Evolutionary conservation across 768 basidiomycete genomes (phyloP).

Genomic region (Phallus indusiatus): DNA sequence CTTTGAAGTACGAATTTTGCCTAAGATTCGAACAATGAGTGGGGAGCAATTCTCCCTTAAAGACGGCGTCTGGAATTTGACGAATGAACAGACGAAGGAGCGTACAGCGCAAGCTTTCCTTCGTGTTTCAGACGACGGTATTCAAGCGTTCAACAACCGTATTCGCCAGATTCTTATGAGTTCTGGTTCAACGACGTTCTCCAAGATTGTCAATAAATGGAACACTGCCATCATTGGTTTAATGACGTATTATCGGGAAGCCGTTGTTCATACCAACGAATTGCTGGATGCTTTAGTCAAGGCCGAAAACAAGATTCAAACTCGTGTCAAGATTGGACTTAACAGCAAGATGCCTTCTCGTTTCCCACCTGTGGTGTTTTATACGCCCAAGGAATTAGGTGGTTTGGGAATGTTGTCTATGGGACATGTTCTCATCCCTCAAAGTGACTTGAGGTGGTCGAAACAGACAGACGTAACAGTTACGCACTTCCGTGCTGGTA

Average conservation of each 20-base stretch:
- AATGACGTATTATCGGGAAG: constrained; percentile 98
- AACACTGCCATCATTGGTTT: constrained; percentile 91
- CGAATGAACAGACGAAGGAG: constrained; percentile 96
- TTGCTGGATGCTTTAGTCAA: constrained; percentile 93
- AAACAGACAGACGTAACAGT: constrained; percentile 98
- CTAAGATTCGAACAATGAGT: constrained; percentile 90
- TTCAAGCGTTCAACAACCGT: constrained; percentile 96
- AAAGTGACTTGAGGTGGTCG: constrained; percentile 94
- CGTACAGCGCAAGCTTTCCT: constrained; percentile 96
- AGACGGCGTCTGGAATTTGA: constrained; percentile 94
- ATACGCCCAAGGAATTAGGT: constrained; percentile 96
- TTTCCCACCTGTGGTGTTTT: constrained; percentile 95
- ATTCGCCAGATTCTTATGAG: constrained; percentile 97
- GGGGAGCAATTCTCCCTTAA: constrained; percentile 96
- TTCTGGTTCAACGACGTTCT: constrained; percentile 97
- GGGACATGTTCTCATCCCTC: constrained; percentile 98
- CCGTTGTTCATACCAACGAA: constrained; percentile 95
- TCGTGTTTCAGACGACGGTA: constrained; percentile 91
- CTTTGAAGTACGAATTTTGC: constrained; percentile 97
- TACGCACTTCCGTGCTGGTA: constrained; percentile 98
- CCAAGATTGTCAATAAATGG: constrained; percentile 99
- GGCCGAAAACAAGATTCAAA: constrained; percentile 99
- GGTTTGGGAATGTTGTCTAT: constrained; percentile 99
- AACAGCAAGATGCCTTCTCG: constrained; percentile 99
- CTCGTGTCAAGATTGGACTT: constrained; percentile 97